Evolutionary conservation across 177 flowering plant species (phyloP), one percentile per base, ranked within the genome.

Genomic region (Vitis hybrid): DNA sequence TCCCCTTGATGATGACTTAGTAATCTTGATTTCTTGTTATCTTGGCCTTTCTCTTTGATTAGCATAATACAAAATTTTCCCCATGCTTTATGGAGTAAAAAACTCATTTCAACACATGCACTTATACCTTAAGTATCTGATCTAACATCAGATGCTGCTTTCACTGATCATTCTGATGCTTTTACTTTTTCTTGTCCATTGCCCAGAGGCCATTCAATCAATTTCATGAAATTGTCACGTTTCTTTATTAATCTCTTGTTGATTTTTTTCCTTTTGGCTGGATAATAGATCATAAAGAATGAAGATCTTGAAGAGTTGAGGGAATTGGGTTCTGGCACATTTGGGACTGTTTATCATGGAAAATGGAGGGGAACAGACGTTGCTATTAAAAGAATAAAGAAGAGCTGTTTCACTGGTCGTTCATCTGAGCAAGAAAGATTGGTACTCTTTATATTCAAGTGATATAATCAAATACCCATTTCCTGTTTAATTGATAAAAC

Each of bases 281-380:
- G 13, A 24, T 60, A 15, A 14, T 72, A 80, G 82, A 69, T 77
- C 27, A 80, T 80, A 51, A 76, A 63, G 61, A 77, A 80, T 72
- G 79, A 62, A 46, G 82, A 80, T 74, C 80, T 80, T 58, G 82
- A 80, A 74, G 80, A 80, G 69, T 63, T 74, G 49, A 74, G 51
- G 58, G 82, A 80, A 64, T 48, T 80, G 60, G 82, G 82, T 67
- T 74, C 82, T 74, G 82, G 82, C 50, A 80, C 82, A 46, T 80
- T 77, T 72, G 82, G 82, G 63, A 80, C 82, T 27, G 82, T 80
- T 3, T 80, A 80, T 57, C 46, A 40, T 40, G 46, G 46, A 40
- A 40, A 40, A 40, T 40, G 46, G 46, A 40, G 46, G 8, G 46
- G 82, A 56, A 64, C 78, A 11, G 82, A 80, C 62, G 82, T 80